Percentiles rank a stretch among this genome's conserved stretches.
These are phyloP conservation scores for Suhomyces anneliseae DNA, from an alignment of 1,139 yeast species.

Conservation along the genomic window DNA sequence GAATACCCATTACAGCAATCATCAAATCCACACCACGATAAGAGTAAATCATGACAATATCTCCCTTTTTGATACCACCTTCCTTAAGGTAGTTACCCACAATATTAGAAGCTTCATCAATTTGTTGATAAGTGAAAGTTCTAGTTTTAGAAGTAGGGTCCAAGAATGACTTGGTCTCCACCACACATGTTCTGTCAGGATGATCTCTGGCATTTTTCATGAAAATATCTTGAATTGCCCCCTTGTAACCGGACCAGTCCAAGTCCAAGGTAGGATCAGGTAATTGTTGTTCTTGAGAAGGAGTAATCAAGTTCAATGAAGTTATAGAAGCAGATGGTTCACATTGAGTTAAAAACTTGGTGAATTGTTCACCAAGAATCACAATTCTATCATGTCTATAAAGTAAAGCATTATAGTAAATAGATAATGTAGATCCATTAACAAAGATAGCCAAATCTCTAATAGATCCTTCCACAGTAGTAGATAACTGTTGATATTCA, in stretches of 20 bases:
- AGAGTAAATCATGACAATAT: conserved; percentile 96
- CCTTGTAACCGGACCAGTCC: conserved; percentile 89
- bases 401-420: conserved; percentile 74
- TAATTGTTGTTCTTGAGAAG: conserved; percentile 53
- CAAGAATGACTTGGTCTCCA: conserved; percentile 79
- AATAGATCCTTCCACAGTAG: conserved; percentile 52
- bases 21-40: conserved; percentile 96
- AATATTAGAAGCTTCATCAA: conserved; percentile 89
- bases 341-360: conserved; percentile 47
- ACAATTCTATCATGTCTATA: conserved; percentile 70
- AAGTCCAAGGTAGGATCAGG: conserved; percentile 89
- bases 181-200: conserved; percentile 88
- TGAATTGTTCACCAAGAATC: conserved; percentile 71
- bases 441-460: conserved; percentile 64
- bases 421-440: conserved; percentile 29
- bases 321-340: conserved; percentile 50
- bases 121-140: conserved; percentile 77
- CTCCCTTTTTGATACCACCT: conserved; percentile 85
- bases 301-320: conserved; percentile 65
- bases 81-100: conserved; percentile 85
- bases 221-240: conserved; percentile 95
- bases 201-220: conserved; percentile 75
- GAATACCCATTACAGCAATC: conserved; percentile 95
- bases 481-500: conserved; percentile 44
- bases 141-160: conserved; percentile 60